Conservation (phyloP, 495 filamentous ascomycete genomes). For the Chaetomium cochliodes region DNA sequence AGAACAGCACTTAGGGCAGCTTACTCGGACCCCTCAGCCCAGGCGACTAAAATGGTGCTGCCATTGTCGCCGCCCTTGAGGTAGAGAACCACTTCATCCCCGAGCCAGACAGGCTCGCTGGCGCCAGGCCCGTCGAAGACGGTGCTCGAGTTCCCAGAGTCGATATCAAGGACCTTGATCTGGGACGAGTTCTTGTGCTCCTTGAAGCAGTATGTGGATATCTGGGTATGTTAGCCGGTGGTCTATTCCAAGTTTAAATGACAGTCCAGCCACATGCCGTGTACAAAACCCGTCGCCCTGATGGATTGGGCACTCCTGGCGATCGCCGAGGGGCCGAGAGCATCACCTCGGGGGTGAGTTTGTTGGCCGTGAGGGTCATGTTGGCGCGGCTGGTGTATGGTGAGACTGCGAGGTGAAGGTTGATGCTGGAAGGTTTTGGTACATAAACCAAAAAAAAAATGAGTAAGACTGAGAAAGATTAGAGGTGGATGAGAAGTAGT, state of each 20-base stretch:
- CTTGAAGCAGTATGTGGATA: constrained; percentile 79
- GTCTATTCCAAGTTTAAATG: not conserved
- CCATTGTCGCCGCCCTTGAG: constrained; percentile 65
- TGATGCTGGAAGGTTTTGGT: not conserved
- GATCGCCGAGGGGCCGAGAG: constrained; percentile 82
- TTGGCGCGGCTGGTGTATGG: constrained; percentile 8
- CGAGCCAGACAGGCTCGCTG: constrained; percentile 76
- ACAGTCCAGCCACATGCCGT: constrained; percentile 38
- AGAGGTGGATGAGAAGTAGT: not conserved
- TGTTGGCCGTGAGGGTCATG: constrained; percentile 66
- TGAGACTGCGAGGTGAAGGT: not conserved
- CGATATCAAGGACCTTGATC: constrained; percentile 72
- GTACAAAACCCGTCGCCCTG: constrained; percentile 68
- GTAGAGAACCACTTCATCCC: constrained; percentile 63
- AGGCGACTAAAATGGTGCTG: constrained; percentile 62
- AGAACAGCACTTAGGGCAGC: not conserved
- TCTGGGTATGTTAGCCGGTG: constrained; percentile 13
- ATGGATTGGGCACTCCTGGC: constrained; percentile 68
- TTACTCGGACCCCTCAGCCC: constrained; percentile 44
- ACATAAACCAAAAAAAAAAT: no score
- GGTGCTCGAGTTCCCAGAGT: constrained; percentile 62
- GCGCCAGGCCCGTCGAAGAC: constrained; percentile 63
- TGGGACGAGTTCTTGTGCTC: constrained; percentile 71
- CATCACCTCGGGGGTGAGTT: constrained; percentile 78
- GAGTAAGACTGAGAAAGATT: not conserved